phyloP scores from a whole-genome alignment of 805 yeast genomes.

The Candida broadrunensis region DNA sequence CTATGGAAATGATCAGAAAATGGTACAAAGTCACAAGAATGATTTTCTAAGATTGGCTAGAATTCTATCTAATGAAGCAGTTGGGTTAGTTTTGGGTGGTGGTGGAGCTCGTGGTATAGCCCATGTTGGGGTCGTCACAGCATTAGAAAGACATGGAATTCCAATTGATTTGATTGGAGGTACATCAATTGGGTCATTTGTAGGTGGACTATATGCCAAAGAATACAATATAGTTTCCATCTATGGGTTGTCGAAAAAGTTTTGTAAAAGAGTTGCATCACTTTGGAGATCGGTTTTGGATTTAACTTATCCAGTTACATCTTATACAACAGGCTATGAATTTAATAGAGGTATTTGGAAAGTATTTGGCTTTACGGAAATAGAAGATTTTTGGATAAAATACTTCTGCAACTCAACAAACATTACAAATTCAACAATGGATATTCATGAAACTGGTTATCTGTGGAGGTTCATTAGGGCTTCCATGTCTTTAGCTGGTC shows the following conservation, averaged over 20 bases:
- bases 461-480: conserved; percentile 97
- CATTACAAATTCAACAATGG: conserved; percentile 93
- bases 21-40: conserved; percentile 62
- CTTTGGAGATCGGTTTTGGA: conserved; percentile 84
- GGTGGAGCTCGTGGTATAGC: conserved; percentile 97
- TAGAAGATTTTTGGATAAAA: conserved; percentile 94
- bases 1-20: conserved; percentile 15
- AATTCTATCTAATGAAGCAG: conserved; percentile 85
- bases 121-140: conserved; percentile 88
- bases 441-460: conserved; percentile 85
- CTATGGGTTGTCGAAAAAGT: conserved; percentile 84
- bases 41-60: conserved; percentile 91
- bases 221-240: conserved; percentile 91
- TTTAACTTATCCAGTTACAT: conserved; percentile 88
- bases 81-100: conserved; percentile 93
- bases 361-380: conserved; percentile 84
- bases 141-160: conserved; percentile 86
- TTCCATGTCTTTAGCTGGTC: conserved; percentile 93
- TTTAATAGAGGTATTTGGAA: conserved; percentile 98
- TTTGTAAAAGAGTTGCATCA: conserved; percentile 77
- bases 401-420: conserved; percentile 91
- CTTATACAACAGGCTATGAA: conserved; percentile 96
- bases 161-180: conserved; percentile 96
- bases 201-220: conserved; percentile 91
- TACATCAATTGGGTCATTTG: conserved; percentile 92